These are phyloP conservation scores for Emergomyces orientalis DNA, from an alignment of 2,329 filamentous ascomycete genomes.

Conservation along the genomic window DNA sequence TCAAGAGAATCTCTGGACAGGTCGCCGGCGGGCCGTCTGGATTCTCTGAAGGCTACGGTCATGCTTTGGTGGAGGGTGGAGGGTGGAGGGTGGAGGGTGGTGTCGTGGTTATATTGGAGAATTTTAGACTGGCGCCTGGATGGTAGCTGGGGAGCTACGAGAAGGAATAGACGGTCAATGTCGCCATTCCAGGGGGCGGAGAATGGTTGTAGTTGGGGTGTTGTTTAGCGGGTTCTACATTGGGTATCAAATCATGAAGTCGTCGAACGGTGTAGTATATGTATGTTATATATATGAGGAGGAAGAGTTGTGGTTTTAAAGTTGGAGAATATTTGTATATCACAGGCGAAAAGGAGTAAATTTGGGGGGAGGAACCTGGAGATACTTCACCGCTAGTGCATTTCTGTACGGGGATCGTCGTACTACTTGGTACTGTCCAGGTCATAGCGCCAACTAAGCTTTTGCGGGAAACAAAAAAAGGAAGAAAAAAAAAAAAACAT, in stretches of 20 bases:
- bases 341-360: background rate
- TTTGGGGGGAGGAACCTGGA: background rate
- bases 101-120: background rate
- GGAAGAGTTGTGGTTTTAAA: background rate
- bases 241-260: background rate
- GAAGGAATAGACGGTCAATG: background rate
- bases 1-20: conserved; percentile 79
- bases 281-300: background rate
- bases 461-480: background rate
- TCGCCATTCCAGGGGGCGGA: conserved; percentile 1
- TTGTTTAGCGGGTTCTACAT: background rate
- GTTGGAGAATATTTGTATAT: background rate
- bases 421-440: background rate
- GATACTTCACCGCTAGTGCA: background rate
- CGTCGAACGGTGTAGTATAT: background rate
- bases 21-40: conserved; percentile 19
- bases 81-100: no score
- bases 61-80: background rate
- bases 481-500: background rate
- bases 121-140: background rate
- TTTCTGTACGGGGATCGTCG: background rate
- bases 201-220: background rate
- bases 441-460: background rate
- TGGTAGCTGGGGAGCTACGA: background rate
- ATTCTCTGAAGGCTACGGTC: conserved; percentile 24